Conservation (phyloP, 2,329 filamentous ascomycete species). For the Ascochyta clinopodiicola region DNA sequence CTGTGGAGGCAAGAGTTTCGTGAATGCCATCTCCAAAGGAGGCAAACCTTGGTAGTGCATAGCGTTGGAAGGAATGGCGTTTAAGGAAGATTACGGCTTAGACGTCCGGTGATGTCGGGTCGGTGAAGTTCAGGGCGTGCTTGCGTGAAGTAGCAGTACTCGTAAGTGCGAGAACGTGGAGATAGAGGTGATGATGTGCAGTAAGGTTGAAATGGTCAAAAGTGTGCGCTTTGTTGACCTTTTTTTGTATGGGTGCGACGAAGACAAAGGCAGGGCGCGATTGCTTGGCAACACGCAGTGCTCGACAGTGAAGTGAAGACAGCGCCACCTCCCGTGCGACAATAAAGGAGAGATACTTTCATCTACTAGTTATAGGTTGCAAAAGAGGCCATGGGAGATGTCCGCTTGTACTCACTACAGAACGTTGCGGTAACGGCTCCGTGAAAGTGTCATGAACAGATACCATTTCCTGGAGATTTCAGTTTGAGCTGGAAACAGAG, state of each 20-base stretch:
- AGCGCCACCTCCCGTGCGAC: background rate
- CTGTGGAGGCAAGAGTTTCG: background rate
- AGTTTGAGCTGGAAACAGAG: background rate
- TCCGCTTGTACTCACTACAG: background rate
- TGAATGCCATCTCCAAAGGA: background rate
- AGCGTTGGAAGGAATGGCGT: background rate
- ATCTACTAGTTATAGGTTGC: background rate
- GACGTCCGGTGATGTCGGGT: too few species aligned
- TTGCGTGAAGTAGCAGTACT: background rate
- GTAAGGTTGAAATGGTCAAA: background rate
- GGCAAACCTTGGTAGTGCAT: background rate
- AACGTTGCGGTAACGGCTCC: background rate
- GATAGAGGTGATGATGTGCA: background rate
- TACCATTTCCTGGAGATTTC: too few species aligned
- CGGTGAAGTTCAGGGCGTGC: background rate
- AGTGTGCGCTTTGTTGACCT: background rate
- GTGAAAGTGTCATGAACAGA: too few species aligned
- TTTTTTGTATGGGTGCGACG: background rate
- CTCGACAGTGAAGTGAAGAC: conserved; percentile 3
- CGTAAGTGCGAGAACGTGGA: background rate
- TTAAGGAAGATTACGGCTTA: background rate
- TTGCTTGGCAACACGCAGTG: background rate
- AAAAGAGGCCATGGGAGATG: background rate
- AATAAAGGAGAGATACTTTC: background rate
- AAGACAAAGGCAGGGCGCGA: background rate